Evolutionary conservation across 495 filamentous ascomycete genomes (phyloP), one percentile per base, ranked within the genome.

Genomic region (Neohortaea acidophila): DNA sequence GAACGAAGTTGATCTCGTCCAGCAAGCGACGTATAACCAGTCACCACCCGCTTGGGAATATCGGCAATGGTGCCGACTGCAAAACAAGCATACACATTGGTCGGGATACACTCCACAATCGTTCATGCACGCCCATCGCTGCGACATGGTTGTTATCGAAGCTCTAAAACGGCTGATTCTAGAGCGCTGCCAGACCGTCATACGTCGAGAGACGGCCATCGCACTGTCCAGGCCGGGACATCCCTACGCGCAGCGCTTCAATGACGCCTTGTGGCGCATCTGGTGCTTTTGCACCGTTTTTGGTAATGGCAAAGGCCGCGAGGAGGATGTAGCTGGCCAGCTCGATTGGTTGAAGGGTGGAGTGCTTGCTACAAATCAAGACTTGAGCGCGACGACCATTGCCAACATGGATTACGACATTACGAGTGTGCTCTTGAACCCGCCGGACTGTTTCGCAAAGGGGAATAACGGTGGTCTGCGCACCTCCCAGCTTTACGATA

Each of bases 201-300:
- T 78, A 11, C 72, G 73, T 11, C 65, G 57, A 0, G 70, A 75
- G 21, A 77, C 73, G 0, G 62, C 71, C 4, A 54, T 55, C 7
- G 73, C 71, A 2, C 62, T 79, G 11, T 55, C 67, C 1, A 71
- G 68, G 3, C 45, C 60, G 7, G 64, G 74, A 38, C 58, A 61
- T 24, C 40, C 51, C 6, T 62, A 67, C 9, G 63, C 69, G 0
- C 59, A 63, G 31, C 65, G 69, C 38, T 63, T 78, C n/a, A 69
- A 78, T 46, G 65, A 74, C 51, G 75, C 75, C 0, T 68, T 79
- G 37, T 79, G 73, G 73, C 66, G 75, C 0, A 65, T 80, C 14
- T 80, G 75, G 75, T 75, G 69, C 2, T 80, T 80, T 56, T 79
- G 75, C 51, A 69, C 67, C 12, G 67, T 79, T 27, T 80, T 80